These are phyloP conservation scores for Kwoniella dejecticola DNA, from an alignment of 768 basidiomycete genomes.

Conservation along the genomic window DNA sequence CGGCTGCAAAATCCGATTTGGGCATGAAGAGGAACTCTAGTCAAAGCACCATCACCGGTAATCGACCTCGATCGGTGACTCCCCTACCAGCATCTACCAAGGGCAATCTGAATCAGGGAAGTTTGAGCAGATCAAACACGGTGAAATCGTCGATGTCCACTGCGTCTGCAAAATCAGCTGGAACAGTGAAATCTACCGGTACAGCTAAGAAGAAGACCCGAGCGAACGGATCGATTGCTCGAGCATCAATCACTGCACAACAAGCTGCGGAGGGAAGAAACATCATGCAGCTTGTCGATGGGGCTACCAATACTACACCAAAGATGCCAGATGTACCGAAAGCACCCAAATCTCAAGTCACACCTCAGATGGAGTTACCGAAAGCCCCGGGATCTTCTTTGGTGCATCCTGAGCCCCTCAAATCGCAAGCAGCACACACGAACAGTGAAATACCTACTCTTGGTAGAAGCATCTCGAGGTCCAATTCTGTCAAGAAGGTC, in stretches of 20 bases:
- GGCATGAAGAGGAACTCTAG: slow-evolving; percentile 39
- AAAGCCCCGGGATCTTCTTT: slow-evolving; percentile 49
- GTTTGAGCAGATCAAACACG: slow-evolving; percentile 29
- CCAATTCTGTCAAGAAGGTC: slow-evolving; percentile 23
- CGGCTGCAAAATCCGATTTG: slow-evolving; percentile 37
- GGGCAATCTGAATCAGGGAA: not conserved
- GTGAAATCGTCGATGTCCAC: slow-evolving; percentile 31
- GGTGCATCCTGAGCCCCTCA: slow-evolving; percentile 24
- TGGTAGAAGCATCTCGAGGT: slow-evolving; percentile 27
- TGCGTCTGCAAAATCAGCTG: slow-evolving; percentile 29
- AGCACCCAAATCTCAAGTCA: slow-evolving; percentile 51
- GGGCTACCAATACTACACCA: slow-evolving; percentile 17
- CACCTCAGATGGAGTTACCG: slow-evolving; percentile 46
- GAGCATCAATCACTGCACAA: slow-evolving; percentile 16
- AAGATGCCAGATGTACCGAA: slow-evolving; percentile 54
- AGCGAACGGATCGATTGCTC: slow-evolving; percentile 35
- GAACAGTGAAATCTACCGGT: slow-evolving; percentile 32
- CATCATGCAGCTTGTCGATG: slow-evolving; percentile 49
- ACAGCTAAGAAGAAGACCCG: slow-evolving; percentile 37
- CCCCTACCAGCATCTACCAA: slow-evolving; percentile 15
- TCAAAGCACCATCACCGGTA: slow-evolving; percentile 47
- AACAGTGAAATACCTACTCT: slow-evolving; percentile 20
- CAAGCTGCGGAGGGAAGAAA: slow-evolving; percentile 38
- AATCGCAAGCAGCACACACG: slow-evolving; percentile 13
- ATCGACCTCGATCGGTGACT: slow-evolving; percentile 17